phyloP scores from a whole-genome alignment of 768 basidiomycete species.

The Tephrocybe sp. region DNA sequence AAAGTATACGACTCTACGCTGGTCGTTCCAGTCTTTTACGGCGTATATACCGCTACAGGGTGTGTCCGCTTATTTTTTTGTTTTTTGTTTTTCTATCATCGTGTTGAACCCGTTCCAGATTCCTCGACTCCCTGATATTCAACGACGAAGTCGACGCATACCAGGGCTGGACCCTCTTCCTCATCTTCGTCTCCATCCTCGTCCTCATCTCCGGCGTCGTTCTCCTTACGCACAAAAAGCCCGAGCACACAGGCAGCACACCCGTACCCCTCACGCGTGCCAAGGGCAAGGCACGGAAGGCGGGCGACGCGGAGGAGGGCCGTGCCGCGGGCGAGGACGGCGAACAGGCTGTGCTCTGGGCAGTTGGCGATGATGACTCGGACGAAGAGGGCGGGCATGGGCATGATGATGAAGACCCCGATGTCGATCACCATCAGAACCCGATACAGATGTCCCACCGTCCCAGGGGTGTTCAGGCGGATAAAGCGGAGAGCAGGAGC shows the following conservation, averaged over 20 bases:
- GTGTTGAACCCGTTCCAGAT: slow-evolving; percentile 29
- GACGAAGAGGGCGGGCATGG: slow-evolving; percentile 50
- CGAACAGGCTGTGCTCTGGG: slow-evolving; percentile 59
- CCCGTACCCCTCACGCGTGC: slow-evolving; percentile 32
- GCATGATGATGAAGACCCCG: slow-evolving; percentile 42
- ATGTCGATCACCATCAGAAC: slow-evolving; percentile 45
- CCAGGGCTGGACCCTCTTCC: slow-evolving; percentile 83
- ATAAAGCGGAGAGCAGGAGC: slow-evolving; percentile 5
- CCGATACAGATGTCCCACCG: slow-evolving; percentile 26
- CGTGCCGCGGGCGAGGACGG: slow-evolving; percentile 17
- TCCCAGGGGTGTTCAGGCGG: neutral
- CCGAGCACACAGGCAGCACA: slow-evolving; percentile 48
- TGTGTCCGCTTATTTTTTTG: slow-evolving; percentile 28
- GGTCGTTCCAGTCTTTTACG: slow-evolving; percentile 94
- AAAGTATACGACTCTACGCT: slow-evolving; percentile 88
- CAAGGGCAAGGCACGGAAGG: slow-evolving; percentile 18
- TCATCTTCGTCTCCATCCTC: slow-evolving; percentile 84
- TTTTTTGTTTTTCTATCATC: neutral
- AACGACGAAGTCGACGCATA: slow-evolving; percentile 87
- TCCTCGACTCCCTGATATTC: slow-evolving; percentile 64
- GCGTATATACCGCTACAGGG: slow-evolving; percentile 85
- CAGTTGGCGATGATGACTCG: slow-evolving; percentile 71
- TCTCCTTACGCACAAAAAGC: slow-evolving; percentile 91
- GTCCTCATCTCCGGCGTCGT: slow-evolving; percentile 90
- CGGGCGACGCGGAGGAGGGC: slow-evolving; percentile 22